phyloP scores from a whole-genome alignment of 1,139 yeast species.

The Sugiyamaella japonica region DNA sequence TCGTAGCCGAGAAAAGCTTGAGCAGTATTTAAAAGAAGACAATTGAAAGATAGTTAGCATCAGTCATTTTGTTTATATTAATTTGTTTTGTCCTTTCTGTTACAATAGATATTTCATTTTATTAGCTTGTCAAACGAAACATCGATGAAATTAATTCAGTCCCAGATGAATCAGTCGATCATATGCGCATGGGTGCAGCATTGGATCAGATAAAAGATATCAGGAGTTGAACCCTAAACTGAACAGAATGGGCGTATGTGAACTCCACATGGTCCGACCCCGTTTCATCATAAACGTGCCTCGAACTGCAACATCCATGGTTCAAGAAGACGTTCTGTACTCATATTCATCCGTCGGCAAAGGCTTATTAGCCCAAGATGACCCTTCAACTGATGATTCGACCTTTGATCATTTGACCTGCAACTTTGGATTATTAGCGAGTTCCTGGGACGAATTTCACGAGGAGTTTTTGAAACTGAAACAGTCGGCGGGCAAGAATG shows the following conservation, averaged over 20 bases:
- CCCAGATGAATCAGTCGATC: too few relatives aligned
- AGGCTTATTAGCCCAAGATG: slow-evolving; percentile 58
- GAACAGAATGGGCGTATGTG: too few relatives aligned
- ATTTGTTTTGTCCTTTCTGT: background rate
- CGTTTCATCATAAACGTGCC: background rate
- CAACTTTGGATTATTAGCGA: slow-evolving; percentile 50
- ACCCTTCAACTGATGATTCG: slow-evolving; percentile 48
- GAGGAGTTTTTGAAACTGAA: slow-evolving; percentile 45
- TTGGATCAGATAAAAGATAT: too few relatives aligned
- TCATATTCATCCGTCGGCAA: slow-evolving; percentile 21
- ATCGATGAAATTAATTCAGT: too few relatives aligned
- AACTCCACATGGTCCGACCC: too few relatives aligned
- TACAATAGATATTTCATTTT: background rate
- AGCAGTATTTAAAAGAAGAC: slow-evolving; percentile 1
- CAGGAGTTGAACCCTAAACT: too few relatives aligned
- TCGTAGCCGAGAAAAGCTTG: slow-evolving; percentile 19
- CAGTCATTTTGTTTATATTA: background rate
- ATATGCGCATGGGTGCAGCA: too few relatives aligned
- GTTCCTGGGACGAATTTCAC: slow-evolving; percentile 50
- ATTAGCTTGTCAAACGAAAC: too few relatives aligned
- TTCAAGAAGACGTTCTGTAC: slow-evolving; percentile 4
- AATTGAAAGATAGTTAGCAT: background rate
- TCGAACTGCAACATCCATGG: slow-evolving; percentile 2
- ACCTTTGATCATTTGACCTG: slow-evolving; percentile 48
- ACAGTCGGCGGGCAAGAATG: slow-evolving; percentile 39